Evolutionary conservation across 2,329 filamentous ascomycete genomes (phyloP).

Genomic region (Pyrenochaeta sp.): DNA sequence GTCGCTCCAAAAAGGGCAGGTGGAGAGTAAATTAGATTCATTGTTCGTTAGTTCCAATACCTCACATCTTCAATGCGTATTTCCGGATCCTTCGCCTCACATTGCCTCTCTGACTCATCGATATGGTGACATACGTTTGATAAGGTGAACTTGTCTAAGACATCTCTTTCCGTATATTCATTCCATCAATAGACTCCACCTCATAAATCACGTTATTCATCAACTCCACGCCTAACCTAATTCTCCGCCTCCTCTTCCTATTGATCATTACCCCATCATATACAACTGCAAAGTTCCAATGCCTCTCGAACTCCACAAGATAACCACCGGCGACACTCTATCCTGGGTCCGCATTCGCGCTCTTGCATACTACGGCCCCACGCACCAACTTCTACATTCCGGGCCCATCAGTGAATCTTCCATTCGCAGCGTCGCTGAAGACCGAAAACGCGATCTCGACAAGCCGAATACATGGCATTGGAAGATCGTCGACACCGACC

Average conservation of each 20-base stretch:
- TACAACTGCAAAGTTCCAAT: constrained; percentile 17
- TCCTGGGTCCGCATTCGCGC: constrained; percentile 41
- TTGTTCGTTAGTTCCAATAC: background rate
- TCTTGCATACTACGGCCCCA: constrained; percentile 41
- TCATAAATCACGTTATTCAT: background rate
- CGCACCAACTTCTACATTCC: constrained; percentile 37
- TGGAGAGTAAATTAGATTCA: background rate
- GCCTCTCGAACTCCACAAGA: constrained; percentile 33
- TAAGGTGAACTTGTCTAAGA: background rate
- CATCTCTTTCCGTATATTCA: background rate
- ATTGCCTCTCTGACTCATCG: constrained; percentile 1
- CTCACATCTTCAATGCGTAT: background rate
- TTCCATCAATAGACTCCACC: background rate
- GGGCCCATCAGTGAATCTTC: constrained; percentile 35
- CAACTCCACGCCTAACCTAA: background rate
- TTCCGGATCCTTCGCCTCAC: background rate
- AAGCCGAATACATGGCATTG: constrained; percentile 40
- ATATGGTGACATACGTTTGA: background rate
- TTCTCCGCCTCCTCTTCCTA: background rate
- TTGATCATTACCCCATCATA: background rate
- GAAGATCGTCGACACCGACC: constrained; percentile 43
- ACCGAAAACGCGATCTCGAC: constrained; percentile 30
- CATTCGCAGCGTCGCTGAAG: constrained; percentile 33
- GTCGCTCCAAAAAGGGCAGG: background rate
- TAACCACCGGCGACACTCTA: constrained; percentile 31